phyloP scores from a whole-genome alignment of 495 filamentous ascomycete genomes.

The Pseudotulostoma volvatum region DNA sequence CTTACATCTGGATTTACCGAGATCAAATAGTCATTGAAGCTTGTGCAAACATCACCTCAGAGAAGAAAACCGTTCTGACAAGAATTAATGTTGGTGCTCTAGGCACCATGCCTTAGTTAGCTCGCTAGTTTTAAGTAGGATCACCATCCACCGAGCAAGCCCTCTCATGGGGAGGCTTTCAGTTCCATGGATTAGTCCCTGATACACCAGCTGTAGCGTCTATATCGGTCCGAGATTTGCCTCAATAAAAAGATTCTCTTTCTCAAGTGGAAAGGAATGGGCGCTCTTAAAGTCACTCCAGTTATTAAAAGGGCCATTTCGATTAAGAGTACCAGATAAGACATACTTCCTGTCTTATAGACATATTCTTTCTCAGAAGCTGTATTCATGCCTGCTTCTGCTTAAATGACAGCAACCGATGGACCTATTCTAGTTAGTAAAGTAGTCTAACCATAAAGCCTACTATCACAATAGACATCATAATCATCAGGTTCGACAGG shows the following conservation, averaged over 20 bases:
- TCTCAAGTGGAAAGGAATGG: not conserved
- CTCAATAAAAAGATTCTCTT: not conserved
- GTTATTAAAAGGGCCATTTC: not conserved
- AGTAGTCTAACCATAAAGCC: too few relatives aligned
- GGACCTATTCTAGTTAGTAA: too few relatives aligned
- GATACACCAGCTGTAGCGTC: not conserved
- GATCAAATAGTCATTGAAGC: not conserved
- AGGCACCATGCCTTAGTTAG: too few relatives aligned
- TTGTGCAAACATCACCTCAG: not conserved
- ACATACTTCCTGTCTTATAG: not conserved
- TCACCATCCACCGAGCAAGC: too few relatives aligned
- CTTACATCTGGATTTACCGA: not conserved
- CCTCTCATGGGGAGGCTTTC: too few relatives aligned
- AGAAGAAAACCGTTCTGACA: not conserved
- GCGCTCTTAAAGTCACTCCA: not conserved
- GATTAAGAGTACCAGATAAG: not conserved
- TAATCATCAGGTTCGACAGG: too few relatives aligned
- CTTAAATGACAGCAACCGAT: too few relatives aligned
- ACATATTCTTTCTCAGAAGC: not conserved
- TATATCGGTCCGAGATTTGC: not conserved
- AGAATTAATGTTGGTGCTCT: too few relatives aligned
- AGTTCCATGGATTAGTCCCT: too few relatives aligned
- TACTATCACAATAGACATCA: too few relatives aligned
- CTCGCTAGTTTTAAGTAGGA: too few relatives aligned
- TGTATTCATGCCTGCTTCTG: not conserved